These are phyloP conservation scores for Kazachstania martiniae DNA, from an alignment of 805 yeast genomes.

Conservation along the genomic window DNA sequence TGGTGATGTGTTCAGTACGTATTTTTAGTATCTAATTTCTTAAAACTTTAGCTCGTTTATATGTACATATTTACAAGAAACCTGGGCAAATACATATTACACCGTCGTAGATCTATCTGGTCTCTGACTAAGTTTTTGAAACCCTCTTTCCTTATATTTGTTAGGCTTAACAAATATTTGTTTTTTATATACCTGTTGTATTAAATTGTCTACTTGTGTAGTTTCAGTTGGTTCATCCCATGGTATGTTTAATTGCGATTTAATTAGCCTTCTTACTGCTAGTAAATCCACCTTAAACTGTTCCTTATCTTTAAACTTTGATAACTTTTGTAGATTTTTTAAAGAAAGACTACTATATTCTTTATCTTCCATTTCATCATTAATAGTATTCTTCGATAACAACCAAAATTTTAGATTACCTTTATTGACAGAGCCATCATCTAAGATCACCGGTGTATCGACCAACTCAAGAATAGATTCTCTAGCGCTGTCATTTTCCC, in stretches of 20 bases:
- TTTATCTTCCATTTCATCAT: slow-evolving; percentile 17
- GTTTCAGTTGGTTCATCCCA: slow-evolving; percentile 3
- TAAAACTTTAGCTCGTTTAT: too few relatives aligned
- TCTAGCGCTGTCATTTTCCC: slow-evolving; percentile 83
- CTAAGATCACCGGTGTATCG: slow-evolving; percentile 37
- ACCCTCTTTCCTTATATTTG: too few relatives aligned
- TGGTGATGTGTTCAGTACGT: too few relatives aligned
- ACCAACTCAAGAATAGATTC: slow-evolving; percentile 83
- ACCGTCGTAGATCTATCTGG: too few relatives aligned
- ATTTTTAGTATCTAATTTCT: too few relatives aligned
- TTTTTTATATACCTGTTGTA: too few relatives aligned
- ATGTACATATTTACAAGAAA: too few relatives aligned
- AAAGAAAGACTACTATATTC: slow-evolving; percentile 12
- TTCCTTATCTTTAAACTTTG: slow-evolving; percentile 9
- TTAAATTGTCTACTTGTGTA: not conserved
- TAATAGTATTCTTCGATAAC: slow-evolving; percentile 13
- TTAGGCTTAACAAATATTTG: too few relatives aligned
- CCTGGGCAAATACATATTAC: too few relatives aligned
- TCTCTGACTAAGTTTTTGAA: too few relatives aligned
- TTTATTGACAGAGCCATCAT: slow-evolving; percentile 11
- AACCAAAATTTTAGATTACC: slow-evolving; percentile 28
- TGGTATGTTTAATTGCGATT: not conserved
- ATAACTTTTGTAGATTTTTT: slow-evolving; percentile 16
- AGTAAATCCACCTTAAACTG: slow-evolving; percentile 11
- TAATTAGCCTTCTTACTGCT: slow-evolving; percentile 4